Evolutionary conservation across 495 filamentous ascomycete species (phyloP).

Genomic region (Bombardia bombarda): DNA sequence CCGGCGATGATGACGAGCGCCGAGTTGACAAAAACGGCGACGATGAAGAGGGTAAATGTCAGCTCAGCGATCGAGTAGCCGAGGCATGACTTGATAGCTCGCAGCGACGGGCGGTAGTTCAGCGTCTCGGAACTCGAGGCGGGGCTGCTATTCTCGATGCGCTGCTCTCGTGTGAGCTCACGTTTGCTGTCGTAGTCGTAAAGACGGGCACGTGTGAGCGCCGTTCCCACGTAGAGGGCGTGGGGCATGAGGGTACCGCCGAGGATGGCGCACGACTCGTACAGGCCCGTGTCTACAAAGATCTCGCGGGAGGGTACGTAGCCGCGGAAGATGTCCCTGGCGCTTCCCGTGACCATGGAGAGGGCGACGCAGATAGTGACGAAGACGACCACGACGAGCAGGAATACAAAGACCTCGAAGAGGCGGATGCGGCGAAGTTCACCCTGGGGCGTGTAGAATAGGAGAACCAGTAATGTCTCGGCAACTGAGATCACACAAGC

Average conservation of each 20-base stretch:
- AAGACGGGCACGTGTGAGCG: conserved; percentile 4
- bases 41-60: conserved; percentile 59
- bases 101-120: conserved; percentile 58
- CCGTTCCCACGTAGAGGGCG: conserved; percentile 13
- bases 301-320: conserved; percentile 11
- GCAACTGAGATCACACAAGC: conserved; percentile 11
- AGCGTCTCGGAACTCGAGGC: conserved; percentile 27
- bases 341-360: conserved; percentile 6
- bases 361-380: conserved; percentile 12
- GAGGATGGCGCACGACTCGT: conserved; percentile 12
- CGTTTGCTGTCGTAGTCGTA: conserved; percentile 11
- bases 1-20: conserved; percentile 74
- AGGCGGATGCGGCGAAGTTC: conserved; percentile 12
- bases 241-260: conserved; percentile 14
- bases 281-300: conserved; percentile 11
- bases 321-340: conserved; percentile 7
- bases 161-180: neutral
- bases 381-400: conserved; percentile 10
- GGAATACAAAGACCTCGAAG: conserved; percentile 12
- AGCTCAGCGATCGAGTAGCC: conserved; percentile 63
- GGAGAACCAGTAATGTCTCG: conserved; percentile 11
- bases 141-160: too few relatives aligned
- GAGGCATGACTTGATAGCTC: conserved; percentile 62
- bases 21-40: conserved; percentile 73
- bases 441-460: conserved; percentile 12